Base-by-base conservation (phyloP, 2,329 filamentous ascomycete species). In the Drechslera avenae region DNA sequence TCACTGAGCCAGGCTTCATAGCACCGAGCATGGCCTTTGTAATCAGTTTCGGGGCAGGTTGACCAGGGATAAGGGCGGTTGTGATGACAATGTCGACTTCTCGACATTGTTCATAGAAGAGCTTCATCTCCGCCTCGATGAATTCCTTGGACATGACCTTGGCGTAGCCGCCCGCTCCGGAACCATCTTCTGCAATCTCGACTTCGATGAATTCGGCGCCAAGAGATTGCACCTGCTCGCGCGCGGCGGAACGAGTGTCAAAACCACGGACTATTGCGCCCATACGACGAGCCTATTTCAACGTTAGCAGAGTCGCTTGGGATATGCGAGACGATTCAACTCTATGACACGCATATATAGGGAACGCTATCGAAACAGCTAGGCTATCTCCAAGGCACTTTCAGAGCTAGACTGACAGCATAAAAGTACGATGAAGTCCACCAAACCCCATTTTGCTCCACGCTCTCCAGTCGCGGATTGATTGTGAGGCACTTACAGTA, bases 81-180 rank as follows among this genome's bases (percentile, higher is more conserved):
- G 91, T 96, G 68, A 96, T 89, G 54, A 96, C 89, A 57, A 96
- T 96, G 73, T 96, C 91, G 43, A 96, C 90, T 32, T 96, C 91
- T 52, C 84, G 83, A 54, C 88, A 89, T 72, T 96, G 91, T 61
- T 94, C 88, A 69, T 89, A 86, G 75, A 96, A 96, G 0, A 96
- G 81, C 72, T 90, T 92, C 90, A 95, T 95, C 72, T 96, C 90
- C 5, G 91, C 91, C 54, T 91, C 90, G 70, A 94, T 91, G 66
- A 96, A 96, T 60, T 93, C 91, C 66, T 93, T 91, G 46, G 90
- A 94, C 91, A 96, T 96, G 68, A 92, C 90, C 68, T 96, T 96
- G 45, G 90, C 90, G 66, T 96, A 96, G 13, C 91, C 91, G 21
- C 91, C 91, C 7, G 88, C 86, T 2, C 90, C 91, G 10, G 88